Evolutionary conservation across 2,329 filamentous ascomycete species (phyloP).

Genomic region (Cyclaneusma minus): DNA sequence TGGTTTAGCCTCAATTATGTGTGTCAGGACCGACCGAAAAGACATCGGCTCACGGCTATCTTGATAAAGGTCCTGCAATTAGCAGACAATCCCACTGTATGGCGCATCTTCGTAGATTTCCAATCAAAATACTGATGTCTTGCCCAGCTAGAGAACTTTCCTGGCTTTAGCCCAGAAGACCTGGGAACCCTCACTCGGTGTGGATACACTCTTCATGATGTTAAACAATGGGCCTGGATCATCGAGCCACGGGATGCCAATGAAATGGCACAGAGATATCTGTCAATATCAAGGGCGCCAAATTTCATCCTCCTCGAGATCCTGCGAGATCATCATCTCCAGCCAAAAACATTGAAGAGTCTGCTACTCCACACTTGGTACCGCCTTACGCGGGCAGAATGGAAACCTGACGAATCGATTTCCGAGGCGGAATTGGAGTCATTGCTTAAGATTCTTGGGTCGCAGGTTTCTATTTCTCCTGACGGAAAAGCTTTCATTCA

Average conservation of each 20-base stretch:
- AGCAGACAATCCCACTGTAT: constrained; percentile 4
- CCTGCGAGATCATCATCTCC: constrained; percentile 8
- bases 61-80: constrained; percentile 7
- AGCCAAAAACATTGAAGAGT: constrained; percentile 8
- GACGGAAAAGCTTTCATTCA: constrained; percentile 1
- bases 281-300: constrained; percentile 3
- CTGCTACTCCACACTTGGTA: constrained; percentile 6
- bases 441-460: too few species aligned
- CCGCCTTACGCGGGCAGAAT: constrained; percentile 1
- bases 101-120: constrained; percentile 1
- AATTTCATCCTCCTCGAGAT: constrained; percentile 14
- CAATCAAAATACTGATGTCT: too few species aligned
- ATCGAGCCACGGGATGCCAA: constrained; percentile 9
- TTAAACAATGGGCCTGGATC: constrained; percentile 15
- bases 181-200: constrained; percentile 4
- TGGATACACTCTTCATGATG: constrained; percentile 9
- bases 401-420: not conserved
- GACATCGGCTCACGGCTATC: constrained; percentile 7
- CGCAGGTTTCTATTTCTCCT: constrained; percentile 1
- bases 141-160: too few species aligned
- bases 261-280: constrained; percentile 11
- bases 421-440: too few species aligned
- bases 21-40: too few species aligned
- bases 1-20: too few species aligned
- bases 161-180: constrained; percentile 1